Percentiles rank a stretch among this genome's conserved stretches.
Evolutionary conservation across 2,329 filamentous ascomycete species (phyloP).

Genomic region (Verticillium dahliae): DNA sequence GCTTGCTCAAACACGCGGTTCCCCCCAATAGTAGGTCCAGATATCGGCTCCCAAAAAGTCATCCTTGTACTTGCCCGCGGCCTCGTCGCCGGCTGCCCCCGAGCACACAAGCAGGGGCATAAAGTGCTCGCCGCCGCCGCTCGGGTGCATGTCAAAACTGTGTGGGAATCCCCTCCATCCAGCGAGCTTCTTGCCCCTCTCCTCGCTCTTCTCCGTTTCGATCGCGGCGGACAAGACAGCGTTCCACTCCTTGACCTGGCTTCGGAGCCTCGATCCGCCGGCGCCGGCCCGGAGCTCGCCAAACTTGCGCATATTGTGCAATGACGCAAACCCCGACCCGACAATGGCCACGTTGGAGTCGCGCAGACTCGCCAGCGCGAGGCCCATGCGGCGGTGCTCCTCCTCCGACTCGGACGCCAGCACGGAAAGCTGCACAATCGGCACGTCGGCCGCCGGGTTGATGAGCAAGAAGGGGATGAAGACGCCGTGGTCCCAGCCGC

Average conservation of each 20-base stretch:
- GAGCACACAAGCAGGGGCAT: constrained; percentile 52
- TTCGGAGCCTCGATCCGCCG: constrained; percentile 14
- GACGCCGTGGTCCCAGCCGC: constrained; percentile 55
- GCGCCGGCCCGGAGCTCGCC: constrained; percentile 22
- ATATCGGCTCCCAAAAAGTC: constrained; percentile 41
- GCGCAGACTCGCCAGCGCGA: constrained; percentile 42
- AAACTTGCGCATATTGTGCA: constrained; percentile 49
- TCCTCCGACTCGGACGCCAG: constrained; percentile 42
- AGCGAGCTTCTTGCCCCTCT: constrained; percentile 31
- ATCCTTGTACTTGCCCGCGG: constrained; percentile 39
- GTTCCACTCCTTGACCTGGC: constrained; percentile 35
- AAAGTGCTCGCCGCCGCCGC: constrained; percentile 49
- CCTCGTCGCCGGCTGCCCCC: constrained; percentile 39
- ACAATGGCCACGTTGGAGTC: constrained; percentile 49
- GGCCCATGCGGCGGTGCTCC: constrained; percentile 44
- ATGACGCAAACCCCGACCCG: constrained; percentile 53
- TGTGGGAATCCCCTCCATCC: constrained; percentile 41
- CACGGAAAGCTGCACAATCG: constrained; percentile 52
- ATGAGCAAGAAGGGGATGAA: constrained; percentile 52
- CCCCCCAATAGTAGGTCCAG: constrained; percentile 49
- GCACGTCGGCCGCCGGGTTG: constrained; percentile 42
- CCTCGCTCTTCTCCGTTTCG: constrained; percentile 20
- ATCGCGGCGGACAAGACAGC: constrained; percentile 33
- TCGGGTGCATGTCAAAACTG: constrained; percentile 48
- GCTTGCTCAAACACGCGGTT: background rate